Percentiles rank a stretch among this genome's conserved stretches.
These are phyloP conservation scores for Physcia stellaris DNA, from an alignment of 495 filamentous ascomycete genomes.

Conservation along the genomic window DNA sequence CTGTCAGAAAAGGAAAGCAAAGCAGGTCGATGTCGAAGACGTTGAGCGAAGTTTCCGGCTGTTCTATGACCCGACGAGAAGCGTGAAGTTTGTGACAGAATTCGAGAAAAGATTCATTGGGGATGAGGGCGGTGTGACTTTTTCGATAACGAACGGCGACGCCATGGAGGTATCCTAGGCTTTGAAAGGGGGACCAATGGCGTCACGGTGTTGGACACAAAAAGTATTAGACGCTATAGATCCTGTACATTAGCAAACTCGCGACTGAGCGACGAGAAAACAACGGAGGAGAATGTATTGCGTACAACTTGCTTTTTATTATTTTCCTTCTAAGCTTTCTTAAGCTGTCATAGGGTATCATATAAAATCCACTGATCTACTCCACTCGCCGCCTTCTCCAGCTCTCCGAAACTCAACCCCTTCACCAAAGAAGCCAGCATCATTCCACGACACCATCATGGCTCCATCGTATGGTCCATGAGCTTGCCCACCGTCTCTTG, in stretches of 20 bases:
- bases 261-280: no score
- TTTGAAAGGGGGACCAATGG: no score
- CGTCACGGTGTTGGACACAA: no score
- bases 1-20: conserved; percentile 61
- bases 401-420: conserved; percentile 73
- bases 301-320: no score
- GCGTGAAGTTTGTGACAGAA: conserved; percentile 77
- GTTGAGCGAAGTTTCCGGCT: conserved; percentile 85
- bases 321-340: no score
- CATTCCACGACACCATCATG: conserved; percentile 79
- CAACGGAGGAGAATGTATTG: no score
- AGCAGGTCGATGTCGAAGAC: conserved; percentile 66
- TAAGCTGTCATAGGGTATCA: conserved; percentile 18
- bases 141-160: conserved; percentile 55
- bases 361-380: conserved; percentile 44
- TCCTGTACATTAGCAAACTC: no score
- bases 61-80: conserved; percentile 80
- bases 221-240: no score
- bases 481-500: conserved; percentile 60
- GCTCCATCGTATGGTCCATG: conserved; percentile 77
- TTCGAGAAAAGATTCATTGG: conserved; percentile 91
- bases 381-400: conserved; percentile 49
- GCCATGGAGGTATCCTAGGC: conserved; percentile 75
- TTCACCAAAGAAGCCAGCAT: conserved; percentile 87
- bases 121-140: conserved; percentile 63